phyloP scores from a whole-genome alignment of 176 grass and related monocot species.

The Stipa capillata region DNA sequence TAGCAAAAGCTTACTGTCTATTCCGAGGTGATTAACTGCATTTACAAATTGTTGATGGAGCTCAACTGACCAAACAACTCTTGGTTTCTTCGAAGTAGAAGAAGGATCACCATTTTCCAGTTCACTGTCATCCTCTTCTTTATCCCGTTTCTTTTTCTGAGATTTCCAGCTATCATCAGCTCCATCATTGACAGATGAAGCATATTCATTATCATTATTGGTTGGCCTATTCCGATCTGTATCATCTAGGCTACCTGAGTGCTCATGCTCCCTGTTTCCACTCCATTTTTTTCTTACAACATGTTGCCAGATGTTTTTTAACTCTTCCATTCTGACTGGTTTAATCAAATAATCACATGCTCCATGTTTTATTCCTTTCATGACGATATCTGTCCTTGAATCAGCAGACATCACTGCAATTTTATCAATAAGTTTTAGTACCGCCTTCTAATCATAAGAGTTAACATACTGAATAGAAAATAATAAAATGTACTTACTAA shows the following conservation, averaged over 20 bases:
- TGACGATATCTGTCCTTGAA: slow-evolving; percentile 81
- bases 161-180: slow-evolving; percentile 60
- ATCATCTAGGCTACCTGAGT: slow-evolving; percentile 93
- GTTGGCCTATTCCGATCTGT: slow-evolving; percentile 43
- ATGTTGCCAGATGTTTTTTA: slow-evolving; percentile 99
- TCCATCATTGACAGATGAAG: slow-evolving; percentile 72
- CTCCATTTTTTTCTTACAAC: slow-evolving; percentile 75
- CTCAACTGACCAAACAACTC: slow-evolving; percentile 98
- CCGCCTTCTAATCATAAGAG: neutral
- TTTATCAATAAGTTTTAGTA: slow-evolving; percentile 12
- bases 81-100: slow-evolving; percentile 83
- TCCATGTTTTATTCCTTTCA: slow-evolving; percentile 99
- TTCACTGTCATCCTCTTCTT: slow-evolving; percentile 89
- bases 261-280: slow-evolving; percentile 75
- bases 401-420: slow-evolving; percentile 98
- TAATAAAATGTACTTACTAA: slow-evolving; percentile 67
- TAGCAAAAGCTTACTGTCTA: slow-evolving; percentile 70
- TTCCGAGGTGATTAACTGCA: slow-evolving; percentile 93
- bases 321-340: slow-evolving; percentile 90
- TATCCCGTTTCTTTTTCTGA: slow-evolving; percentile 94
- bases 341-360: slow-evolving; percentile 97
- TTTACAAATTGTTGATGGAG: slow-evolving; percentile 99
- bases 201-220: slow-evolving; percentile 73
- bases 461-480: neutral
- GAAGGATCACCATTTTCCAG: slow-evolving; percentile 75